Percentiles rank a stretch among this genome's conserved stretches.
phyloP scores from a whole-genome alignment of 768 basidiomycete species.

The Grammothele lineata region DNA sequence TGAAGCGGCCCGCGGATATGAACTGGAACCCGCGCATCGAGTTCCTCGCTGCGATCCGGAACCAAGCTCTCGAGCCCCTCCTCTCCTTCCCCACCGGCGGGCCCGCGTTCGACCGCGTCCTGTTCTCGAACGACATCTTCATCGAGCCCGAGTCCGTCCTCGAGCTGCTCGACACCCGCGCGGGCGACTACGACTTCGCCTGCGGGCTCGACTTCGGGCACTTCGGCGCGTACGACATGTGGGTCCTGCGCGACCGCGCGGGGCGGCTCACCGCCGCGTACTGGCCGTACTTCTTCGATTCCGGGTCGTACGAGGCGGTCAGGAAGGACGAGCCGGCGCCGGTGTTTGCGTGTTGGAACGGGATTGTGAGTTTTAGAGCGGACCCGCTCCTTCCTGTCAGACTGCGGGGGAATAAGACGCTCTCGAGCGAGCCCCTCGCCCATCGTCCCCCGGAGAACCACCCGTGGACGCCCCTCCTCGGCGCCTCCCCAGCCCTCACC shows the following conservation, averaged over 20 bases:
- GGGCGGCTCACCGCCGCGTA: too few relatives aligned
- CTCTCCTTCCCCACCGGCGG: constrained; percentile 35
- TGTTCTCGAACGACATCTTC: constrained; percentile 41
- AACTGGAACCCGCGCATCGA: constrained; percentile 31
- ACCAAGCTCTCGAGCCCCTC: too few relatives aligned
- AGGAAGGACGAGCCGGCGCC: constrained; percentile 36
- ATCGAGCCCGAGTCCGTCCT: constrained; percentile 38
- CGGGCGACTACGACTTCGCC: too few relatives aligned
- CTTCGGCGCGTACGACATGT: too few relatives aligned
- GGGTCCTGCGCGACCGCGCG: too few relatives aligned
- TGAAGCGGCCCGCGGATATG: constrained; percentile 20
- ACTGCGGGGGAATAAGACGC: constrained; percentile 33
- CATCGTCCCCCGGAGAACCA: constrained; percentile 26
- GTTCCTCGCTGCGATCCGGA: constrained; percentile 35
- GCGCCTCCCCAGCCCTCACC: constrained; percentile 26
- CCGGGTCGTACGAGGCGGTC: too few relatives aligned
- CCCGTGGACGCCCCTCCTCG: constrained; percentile 17
- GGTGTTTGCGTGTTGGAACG: constrained; percentile 45
- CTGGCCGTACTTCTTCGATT: too few relatives aligned
- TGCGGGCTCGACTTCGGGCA: too few relatives aligned
- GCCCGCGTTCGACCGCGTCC: constrained; percentile 33
- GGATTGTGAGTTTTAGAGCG: constrained; percentile 35
- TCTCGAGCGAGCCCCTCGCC: constrained; percentile 30
- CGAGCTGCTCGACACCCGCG: too few relatives aligned
- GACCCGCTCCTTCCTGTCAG: constrained; percentile 38